Evolutionary conservation across 768 basidiomycete species (phyloP).

Genomic region (Podaxis mareebaensis): DNA sequence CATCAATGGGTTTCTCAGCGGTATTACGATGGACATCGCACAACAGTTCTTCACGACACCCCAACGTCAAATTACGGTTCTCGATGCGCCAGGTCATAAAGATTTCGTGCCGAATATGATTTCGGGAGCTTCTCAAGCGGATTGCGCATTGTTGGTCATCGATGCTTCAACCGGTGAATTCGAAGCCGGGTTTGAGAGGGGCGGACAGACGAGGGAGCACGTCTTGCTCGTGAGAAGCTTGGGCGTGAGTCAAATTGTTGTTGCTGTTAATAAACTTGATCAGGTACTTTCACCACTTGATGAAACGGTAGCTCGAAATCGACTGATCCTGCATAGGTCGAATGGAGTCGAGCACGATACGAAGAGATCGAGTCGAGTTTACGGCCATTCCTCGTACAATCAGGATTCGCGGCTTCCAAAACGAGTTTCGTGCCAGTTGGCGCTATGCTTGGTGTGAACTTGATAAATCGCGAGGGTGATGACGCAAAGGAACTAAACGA

Average conservation of each 20-base stretch:
- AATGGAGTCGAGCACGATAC: constrained; percentile 82
- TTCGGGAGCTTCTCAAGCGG: constrained; percentile 95
- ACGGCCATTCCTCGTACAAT: constrained; percentile 80
- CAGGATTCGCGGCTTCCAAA: constrained; percentile 82
- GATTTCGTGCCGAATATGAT: constrained; percentile 99
- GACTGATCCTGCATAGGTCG: constrained; percentile 56
- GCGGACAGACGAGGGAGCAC: constrained; percentile 96
- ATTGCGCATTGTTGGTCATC: constrained; percentile 91
- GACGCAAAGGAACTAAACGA: constrained; percentile 46
- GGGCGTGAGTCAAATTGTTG: constrained; percentile 87
- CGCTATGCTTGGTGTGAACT: constrained; percentile 88
- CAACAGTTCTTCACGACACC: constrained; percentile 75
- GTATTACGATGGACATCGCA: constrained; percentile 98
- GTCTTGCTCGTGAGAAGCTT: constrained; percentile 88
- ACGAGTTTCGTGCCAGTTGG: constrained; percentile 86
- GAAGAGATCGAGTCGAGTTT: constrained; percentile 78
- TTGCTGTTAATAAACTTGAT: constrained; percentile 96
- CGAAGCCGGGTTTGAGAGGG: constrained; percentile 91
- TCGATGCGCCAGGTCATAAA: constrained; percentile 96
- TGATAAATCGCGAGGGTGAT: constrained; percentile 51
- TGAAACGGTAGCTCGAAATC: not conserved
- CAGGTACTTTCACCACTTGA: constrained; percentile 49
- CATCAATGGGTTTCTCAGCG: constrained; percentile 46
- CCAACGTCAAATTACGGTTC: constrained; percentile 81
- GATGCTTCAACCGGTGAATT: constrained; percentile 92